Conservation (phyloP, 768 basidiomycete genomes). For the Naganishia kalamii region DNA sequence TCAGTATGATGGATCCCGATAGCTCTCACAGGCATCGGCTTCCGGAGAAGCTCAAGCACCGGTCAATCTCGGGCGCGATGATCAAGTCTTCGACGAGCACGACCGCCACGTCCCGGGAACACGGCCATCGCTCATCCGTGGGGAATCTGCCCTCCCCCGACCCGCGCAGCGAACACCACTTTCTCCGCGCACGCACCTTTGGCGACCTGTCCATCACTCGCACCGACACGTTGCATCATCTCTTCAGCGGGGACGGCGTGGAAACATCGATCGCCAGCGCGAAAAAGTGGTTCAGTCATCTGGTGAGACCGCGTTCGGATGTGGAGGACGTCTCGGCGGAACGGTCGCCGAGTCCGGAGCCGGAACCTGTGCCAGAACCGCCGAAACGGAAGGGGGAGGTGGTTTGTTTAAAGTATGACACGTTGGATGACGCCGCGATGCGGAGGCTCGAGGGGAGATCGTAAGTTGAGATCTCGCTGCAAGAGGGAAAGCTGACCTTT, state of each 20-base stretch:
- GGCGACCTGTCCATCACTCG: background rate
- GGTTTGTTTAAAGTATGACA: slow-evolving; percentile 44
- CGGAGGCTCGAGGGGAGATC: slow-evolving; percentile 42
- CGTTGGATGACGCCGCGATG: slow-evolving; percentile 46
- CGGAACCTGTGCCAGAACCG: background rate
- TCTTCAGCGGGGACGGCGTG: slow-evolving; percentile 6
- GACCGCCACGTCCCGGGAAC: background rate
- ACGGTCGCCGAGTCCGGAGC: background rate
- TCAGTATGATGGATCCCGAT: background rate
- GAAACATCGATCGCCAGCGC: slow-evolving; percentile 16
- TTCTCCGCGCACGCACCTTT: background rate
- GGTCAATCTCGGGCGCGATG: background rate
- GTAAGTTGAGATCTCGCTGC: slow-evolving; percentile 5
- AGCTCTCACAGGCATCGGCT: background rate
- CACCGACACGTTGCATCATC: slow-evolving; percentile 5
- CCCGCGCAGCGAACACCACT: background rate
- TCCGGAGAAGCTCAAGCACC: slow-evolving; percentile 1
- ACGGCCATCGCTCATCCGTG: background rate
- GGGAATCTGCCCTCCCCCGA: background rate
- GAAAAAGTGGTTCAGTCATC: slow-evolving; percentile 27
- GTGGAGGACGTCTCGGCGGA: background rate
- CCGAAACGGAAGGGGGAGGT: slow-evolving; percentile 39
- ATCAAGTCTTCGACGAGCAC: background rate
- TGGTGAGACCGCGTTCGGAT: slow-evolving; percentile 31
- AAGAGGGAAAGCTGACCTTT: background rate